Percentiles rank a stretch among this genome's conserved stretches.
These are phyloP conservation scores for Paecilomyces sp. DNA, from an alignment of 2,329 filamentous ascomycete species.

Conservation along the genomic window DNA sequence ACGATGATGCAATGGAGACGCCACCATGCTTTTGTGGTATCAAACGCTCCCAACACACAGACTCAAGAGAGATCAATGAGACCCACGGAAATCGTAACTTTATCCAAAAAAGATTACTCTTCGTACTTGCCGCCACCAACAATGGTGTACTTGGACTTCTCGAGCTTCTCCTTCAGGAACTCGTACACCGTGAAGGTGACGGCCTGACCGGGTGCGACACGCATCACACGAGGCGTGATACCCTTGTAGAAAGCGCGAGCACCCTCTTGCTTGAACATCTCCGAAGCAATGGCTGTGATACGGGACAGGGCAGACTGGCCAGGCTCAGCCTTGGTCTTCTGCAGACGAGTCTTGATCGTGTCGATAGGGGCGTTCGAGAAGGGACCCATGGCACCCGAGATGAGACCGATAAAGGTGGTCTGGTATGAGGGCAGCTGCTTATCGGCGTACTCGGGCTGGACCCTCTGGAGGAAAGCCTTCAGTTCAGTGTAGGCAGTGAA, in stretches of 20 bases:
- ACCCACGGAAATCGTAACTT: not conserved
- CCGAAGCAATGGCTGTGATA: conserved; percentile 68
- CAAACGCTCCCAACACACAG: not conserved
- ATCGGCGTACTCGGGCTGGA: conserved; percentile 62
- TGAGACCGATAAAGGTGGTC: conserved; percentile 82
- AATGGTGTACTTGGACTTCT: conserved; percentile 55
- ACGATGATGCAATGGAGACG: not conserved
- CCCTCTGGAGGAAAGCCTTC: conserved; percentile 67
- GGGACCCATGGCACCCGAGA: conserved; percentile 90
- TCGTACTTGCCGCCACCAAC: conserved; percentile 59
- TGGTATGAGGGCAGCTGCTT: conserved; percentile 74
- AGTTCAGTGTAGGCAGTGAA: conserved; percentile 97
- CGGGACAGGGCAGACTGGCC: conserved; percentile 74
- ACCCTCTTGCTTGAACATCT: conserved; percentile 93
- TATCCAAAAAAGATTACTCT: conserved; percentile 1
- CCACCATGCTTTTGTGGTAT: conserved; percentile 2
- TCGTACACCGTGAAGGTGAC: conserved; percentile 72
- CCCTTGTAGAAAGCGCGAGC: conserved; percentile 97
- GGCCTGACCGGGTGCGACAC: conserved; percentile 90
- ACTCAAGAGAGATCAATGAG: not conserved
- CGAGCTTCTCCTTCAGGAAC: conserved; percentile 64
- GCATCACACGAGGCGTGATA: conserved; percentile 95
- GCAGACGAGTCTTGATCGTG: conserved; percentile 95
- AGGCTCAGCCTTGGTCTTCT: conserved; percentile 76
- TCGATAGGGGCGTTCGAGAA: conserved; percentile 97